These are phyloP conservation scores for Fraxinus xanthoxyloides DNA, from an alignment of 305 asterid genomes.

Conservation along the genomic window DNA sequence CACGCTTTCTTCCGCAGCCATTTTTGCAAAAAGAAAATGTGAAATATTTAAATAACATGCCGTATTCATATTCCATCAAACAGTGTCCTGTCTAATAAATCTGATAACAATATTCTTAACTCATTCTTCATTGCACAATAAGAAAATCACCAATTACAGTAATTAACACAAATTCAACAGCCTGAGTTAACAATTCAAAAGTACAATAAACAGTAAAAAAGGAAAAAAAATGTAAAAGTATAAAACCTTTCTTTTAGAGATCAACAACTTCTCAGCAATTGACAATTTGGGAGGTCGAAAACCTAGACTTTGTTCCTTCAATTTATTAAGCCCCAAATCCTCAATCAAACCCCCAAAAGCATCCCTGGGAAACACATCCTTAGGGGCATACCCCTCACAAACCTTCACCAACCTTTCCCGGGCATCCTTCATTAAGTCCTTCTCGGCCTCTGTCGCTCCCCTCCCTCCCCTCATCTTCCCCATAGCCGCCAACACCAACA, in stretches of 20 bases:
- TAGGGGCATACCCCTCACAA: slow-evolving; percentile 80
- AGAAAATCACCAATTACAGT: not conserved
- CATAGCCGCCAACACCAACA: slow-evolving; percentile 80
- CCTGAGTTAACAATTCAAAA: not conserved
- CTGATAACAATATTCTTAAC: slow-evolving; percentile 11
- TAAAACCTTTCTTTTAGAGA: slow-evolving; percentile 75
- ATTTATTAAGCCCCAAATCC: slow-evolving; percentile 81
- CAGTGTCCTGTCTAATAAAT: slow-evolving; percentile 5
- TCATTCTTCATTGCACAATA: not conserved
- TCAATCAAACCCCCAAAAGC: slow-evolving; percentile 75
- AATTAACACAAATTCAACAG: not conserved
- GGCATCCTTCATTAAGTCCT: slow-evolving; percentile 71
- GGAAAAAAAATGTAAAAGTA: not conserved
- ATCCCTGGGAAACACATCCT: slow-evolving; percentile 87
- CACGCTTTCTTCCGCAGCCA: not conserved
- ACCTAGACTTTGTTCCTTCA: slow-evolving; percentile 73
- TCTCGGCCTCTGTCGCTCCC: slow-evolving; percentile 72
- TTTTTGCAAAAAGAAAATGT: not conserved
- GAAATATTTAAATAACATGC: slow-evolving; percentile 6
- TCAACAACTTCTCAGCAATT: slow-evolving; percentile 69
- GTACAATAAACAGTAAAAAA: not conserved
- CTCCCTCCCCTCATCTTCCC: slow-evolving; percentile 93
- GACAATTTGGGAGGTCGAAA: slow-evolving; percentile 76
- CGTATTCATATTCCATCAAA: slow-evolving; percentile 15
- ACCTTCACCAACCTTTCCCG: slow-evolving; percentile 60